phyloP scores from a whole-genome alignment of 2,329 filamentous ascomycete species.

The Verticillium longisporum region DNA sequence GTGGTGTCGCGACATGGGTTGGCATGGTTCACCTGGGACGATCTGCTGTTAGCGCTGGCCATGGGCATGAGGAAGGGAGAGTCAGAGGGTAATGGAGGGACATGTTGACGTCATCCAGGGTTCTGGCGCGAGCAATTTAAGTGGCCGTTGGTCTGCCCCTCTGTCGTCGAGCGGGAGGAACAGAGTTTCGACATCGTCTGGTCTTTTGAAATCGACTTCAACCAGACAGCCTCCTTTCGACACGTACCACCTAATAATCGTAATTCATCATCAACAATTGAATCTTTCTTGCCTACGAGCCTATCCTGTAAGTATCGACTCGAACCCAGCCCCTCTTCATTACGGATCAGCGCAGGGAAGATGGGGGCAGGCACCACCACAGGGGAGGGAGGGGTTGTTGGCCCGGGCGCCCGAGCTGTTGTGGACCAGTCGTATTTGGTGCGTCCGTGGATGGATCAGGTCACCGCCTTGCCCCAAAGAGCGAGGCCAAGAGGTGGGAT shows the following conservation, averaged over 20 bases:
- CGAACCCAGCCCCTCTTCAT: neutral
- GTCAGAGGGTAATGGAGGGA: neutral
- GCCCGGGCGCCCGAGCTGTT: neutral
- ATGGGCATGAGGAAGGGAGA: neutral
- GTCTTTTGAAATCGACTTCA: neutral
- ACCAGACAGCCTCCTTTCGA: neutral
- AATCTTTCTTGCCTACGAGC: neutral
- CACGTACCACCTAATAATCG: neutral
- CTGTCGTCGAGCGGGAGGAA: neutral
- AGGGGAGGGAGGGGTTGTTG: neutral
- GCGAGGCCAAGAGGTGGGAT: neutral
- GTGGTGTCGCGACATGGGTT: neutral
- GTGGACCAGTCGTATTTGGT: neutral
- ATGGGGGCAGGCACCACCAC: neutral
- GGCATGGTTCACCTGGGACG: neutral
- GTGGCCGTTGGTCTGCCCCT: neutral
- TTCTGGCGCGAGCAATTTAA: neutral
- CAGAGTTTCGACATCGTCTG: neutral
- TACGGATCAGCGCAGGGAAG: neutral
- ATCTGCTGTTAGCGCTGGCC: neutral
- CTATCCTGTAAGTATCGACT: neutral
- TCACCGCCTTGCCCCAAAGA: neutral
- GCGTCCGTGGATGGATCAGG: neutral
- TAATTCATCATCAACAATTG: neutral
- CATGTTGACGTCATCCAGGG: neutral